Conservation (phyloP, 192 early-diverging fungal genomes). For the Coemansia sp. region DNA sequence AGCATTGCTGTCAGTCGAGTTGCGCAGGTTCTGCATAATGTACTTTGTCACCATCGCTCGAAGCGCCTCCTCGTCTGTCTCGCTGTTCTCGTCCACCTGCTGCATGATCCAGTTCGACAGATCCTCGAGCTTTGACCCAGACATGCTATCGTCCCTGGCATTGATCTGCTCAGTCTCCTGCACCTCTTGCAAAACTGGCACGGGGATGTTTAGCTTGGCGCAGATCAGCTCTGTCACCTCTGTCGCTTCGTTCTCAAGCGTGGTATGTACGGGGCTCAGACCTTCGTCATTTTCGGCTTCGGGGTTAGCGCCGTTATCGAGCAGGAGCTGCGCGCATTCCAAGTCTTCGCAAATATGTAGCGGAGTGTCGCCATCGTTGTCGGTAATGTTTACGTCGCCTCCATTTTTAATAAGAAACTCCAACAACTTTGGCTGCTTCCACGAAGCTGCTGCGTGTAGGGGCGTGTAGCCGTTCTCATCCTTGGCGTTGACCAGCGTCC, state of each 20-base stretch:
- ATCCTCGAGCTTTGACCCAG: constrained; percentile 52
- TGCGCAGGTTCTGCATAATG: constrained; percentile 49
- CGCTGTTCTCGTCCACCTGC: constrained; percentile 58
- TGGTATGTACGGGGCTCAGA: constrained; percentile 53
- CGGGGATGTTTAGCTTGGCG: constrained; percentile 59
- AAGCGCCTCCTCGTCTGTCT: constrained; percentile 63
- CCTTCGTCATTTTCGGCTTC: constrained; percentile 67
- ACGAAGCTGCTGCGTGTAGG: constrained; percentile 80
- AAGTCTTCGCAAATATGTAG: constrained; percentile 75
- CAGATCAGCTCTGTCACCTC: constrained; percentile 70
- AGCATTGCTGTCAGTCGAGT: constrained; percentile 18
- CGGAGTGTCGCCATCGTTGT: constrained; percentile 83
- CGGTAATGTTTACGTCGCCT: constrained; percentile 72
- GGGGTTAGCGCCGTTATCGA: constrained; percentile 74
- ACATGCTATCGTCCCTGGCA: constrained; percentile 27
- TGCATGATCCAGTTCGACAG: constrained; percentile 65
- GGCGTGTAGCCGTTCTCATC: constrained; percentile 85
- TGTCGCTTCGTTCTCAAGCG: constrained; percentile 66
- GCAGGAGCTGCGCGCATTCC: constrained; percentile 67
- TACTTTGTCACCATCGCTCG: constrained; percentile 62
- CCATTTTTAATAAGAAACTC: constrained; percentile 66
- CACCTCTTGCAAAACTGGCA: constrained; percentile 51
- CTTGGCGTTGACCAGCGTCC: constrained; percentile 62
- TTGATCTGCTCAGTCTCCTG: constrained; percentile 26
- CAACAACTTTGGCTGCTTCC: constrained; percentile 69